These are phyloP conservation scores for Jatropha multifida DNA, from an alignment of 441 rosid species.

Conservation along the genomic window DNA sequence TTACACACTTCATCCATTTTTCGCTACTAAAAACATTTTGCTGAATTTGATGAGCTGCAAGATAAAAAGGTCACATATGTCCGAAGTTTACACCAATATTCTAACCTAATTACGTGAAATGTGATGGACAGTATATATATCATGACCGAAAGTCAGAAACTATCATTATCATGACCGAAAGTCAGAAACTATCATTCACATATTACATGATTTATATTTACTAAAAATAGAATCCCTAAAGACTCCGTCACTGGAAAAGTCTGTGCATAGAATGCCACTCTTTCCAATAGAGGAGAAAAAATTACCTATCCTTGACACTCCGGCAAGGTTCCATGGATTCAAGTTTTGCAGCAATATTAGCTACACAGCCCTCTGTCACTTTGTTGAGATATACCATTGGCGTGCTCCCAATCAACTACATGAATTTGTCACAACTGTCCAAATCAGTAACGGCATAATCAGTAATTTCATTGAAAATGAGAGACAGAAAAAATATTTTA, in stretches of 20 bases:
- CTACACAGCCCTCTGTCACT: slow-evolving; percentile 71
- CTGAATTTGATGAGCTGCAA: background rate
- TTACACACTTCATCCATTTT: background rate
- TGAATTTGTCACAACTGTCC: slow-evolving; percentile 36
- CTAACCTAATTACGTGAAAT: background rate
- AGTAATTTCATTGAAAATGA: background rate
- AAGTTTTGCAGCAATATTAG: slow-evolving; percentile 87
- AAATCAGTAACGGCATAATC: slow-evolving; percentile 26
- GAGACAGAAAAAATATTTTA: background rate
- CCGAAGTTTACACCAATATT: slow-evolving; percentile 5
- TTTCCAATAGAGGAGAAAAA: slow-evolving; percentile 9
- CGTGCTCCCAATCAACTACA: slow-evolving; percentile 85
- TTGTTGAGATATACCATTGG: slow-evolving; percentile 93
- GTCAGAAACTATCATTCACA: background rate
- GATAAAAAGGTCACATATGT: background rate
- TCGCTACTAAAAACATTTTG: background rate
- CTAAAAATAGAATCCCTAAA: background rate
- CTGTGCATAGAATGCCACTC: background rate
- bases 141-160: too few relatives aligned
- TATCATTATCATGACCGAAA: too few relatives aligned
- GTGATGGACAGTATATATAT: background rate
- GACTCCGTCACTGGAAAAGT: background rate
- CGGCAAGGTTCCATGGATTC: slow-evolving; percentile 97
- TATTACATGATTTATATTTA: background rate
- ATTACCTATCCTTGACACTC: slow-evolving; percentile 88